Conservation (phyloP, 371 early-diverging fungal species). For the Cladochytrium tenue region DNA sequence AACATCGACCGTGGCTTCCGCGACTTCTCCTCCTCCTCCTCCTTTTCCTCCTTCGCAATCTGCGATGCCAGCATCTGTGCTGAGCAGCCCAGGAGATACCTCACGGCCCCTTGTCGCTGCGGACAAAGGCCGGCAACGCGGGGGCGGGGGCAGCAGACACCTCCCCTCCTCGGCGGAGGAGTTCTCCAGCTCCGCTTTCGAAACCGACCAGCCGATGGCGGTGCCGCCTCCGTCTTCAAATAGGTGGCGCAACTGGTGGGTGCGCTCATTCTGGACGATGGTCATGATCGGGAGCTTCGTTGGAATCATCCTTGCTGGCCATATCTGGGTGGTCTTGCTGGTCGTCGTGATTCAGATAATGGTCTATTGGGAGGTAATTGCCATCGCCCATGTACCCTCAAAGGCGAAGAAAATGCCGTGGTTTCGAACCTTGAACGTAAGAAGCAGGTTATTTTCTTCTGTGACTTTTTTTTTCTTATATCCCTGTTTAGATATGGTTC, state of each 20-base stretch:
- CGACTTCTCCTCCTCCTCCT: no score
- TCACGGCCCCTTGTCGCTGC: no score
- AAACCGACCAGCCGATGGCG: not conserved
- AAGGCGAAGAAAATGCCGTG: slow-evolving; percentile 85
- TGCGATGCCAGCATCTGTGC: no score
- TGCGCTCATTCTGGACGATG: slow-evolving; percentile 80
- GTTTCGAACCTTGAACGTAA: slow-evolving; percentile 80
- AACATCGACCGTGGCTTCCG: no score
- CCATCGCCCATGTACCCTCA: slow-evolving; percentile 79
- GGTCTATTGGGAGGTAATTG: slow-evolving; percentile 81
- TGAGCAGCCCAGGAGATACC: no score
- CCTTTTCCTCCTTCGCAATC: no score
- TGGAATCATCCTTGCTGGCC: slow-evolving; percentile 72
- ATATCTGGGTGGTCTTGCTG: slow-evolving; percentile 74
- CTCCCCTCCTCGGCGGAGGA: not conserved
- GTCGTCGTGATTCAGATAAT: slow-evolving; percentile 78
- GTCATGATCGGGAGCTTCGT: slow-evolving; percentile 87
- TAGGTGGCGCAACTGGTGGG: slow-evolving; percentile 56
- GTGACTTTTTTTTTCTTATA: no score
- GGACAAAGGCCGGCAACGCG: no score
- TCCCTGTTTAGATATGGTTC: slow-evolving; percentile 62
- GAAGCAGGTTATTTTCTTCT: no score
- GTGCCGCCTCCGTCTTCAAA: slow-evolving; percentile 4
- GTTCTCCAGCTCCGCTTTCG: not conserved
- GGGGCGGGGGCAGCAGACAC: no score